phyloP scores from a whole-genome alignment of 768 basidiomycete species.

The Leccinum uliginosum region DNA sequence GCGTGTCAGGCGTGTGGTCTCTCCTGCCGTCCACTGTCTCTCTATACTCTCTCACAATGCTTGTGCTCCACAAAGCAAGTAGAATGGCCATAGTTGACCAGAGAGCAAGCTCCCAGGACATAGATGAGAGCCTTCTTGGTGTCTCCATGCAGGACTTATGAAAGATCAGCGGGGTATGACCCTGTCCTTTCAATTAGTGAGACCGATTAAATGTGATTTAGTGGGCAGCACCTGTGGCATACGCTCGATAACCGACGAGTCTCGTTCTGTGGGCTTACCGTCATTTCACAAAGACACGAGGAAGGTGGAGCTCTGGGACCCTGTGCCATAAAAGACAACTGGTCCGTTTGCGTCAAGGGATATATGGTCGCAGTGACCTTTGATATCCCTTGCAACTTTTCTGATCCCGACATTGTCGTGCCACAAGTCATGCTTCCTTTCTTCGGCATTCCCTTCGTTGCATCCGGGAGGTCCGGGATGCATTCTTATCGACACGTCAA shows the following conservation, averaged over 20 bases:
- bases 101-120: slow-evolving; percentile 18
- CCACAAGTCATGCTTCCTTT: slow-evolving; percentile 4
- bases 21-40: not conserved
- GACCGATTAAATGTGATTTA: slow-evolving; percentile 1
- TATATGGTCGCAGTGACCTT: slow-evolving; percentile 3
- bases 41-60: not conserved
- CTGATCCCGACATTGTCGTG: not conserved
- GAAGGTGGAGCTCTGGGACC: not conserved
- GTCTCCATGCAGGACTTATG: slow-evolving; percentile 8
- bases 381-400: not conserved
- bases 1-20: not conserved
- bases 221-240: not conserved
- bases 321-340: not conserved
- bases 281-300: slow-evolving; percentile 4
- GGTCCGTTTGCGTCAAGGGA: not conserved
- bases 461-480: not conserved
- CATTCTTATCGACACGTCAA: slow-evolving; percentile 15
- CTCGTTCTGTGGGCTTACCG: not conserved
- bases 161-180: not conserved
- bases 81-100: slow-evolving; percentile 18
- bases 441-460: not conserved
- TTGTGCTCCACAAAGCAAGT: slow-evolving; percentile 20
- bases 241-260: not conserved
- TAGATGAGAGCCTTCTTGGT: slow-evolving; percentile 1
- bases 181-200: not conserved